Base-by-base conservation (phyloP, 179 eudicot species). In the Silene coronaria region DNA sequence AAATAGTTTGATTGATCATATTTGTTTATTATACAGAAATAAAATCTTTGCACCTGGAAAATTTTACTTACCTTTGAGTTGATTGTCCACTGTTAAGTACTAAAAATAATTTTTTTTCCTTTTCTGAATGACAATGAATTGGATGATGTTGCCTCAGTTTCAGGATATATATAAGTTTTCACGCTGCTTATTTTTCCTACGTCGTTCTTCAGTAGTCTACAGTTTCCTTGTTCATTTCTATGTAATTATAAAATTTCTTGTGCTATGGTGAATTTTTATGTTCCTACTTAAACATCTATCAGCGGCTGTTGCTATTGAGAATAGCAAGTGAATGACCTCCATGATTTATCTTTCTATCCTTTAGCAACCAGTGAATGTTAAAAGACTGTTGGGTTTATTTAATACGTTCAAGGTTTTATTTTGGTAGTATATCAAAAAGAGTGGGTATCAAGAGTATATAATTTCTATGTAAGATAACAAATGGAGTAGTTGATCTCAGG, bases 131-230 rank as follows among this genome's bases (percentile, higher is more conserved):
- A 67, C 71, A 5, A 13, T 36, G 28, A 19, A 67, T n/a, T 36
- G 51, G 71, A 26, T 17, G 71, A 42, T 36, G 42, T 65, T 65
- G 70, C 46, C 23, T 65, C 70, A 32, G 45, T 30, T 65, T 65
- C 9, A 1, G 67, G 30, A n/a, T 28, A 42, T 17, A 64, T 64
- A 64, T 27, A 10, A 64, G 16, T 27, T 67, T 38, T 36, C 14
- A n/a, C 5, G 45, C n/a, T 36, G 69, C 16, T 36, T 8, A 46
- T 67, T 14, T 67, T 26, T 64, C 30, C 5, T 12, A 64, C 21
- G 2, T 62, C 67, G 26, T 24, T 24, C 26, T 62, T 62, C 27
- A 26, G 17, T 26, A 28, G 32, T 3, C 3, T 28, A 28, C 32
- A 0, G 32, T 62, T 62, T 1, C 9, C 17, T 23, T 24, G 11